These are phyloP conservation scores for Blepharisma japonicum DNA, from an alignment of 73 alveolate genomes.

Conservation along the genomic window DNA sequence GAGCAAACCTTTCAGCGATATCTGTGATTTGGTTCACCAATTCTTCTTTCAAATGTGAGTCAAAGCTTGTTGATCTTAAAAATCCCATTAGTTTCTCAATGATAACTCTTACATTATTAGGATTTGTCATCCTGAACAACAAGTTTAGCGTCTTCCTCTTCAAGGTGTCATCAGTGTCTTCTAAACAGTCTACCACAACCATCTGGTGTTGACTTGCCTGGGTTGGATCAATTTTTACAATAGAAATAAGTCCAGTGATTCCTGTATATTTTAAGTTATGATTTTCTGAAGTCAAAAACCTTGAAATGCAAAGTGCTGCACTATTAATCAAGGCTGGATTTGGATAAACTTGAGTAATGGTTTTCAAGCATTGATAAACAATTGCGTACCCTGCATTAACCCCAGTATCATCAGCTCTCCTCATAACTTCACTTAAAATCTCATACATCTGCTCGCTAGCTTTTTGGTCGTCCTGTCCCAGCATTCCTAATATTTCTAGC, in stretches of 20 bases:
- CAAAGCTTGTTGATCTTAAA: slow-evolving; percentile 79
- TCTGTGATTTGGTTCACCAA: slow-evolving; percentile 76
- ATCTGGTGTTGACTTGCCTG: slow-evolving; percentile 93
- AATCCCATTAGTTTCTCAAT: slow-evolving; percentile 87
- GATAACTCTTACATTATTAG: slow-evolving; percentile 92
- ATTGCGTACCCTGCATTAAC: slow-evolving; percentile 95
- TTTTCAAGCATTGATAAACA: slow-evolving; percentile 94
- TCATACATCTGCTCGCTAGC: slow-evolving; percentile 96
- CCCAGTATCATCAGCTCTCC: slow-evolving; percentile 97
- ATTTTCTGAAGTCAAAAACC: slow-evolving; percentile 35
- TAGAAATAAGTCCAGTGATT: slow-evolving; percentile 65
- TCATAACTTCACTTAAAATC: slow-evolving; percentile 72
- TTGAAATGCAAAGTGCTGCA: slow-evolving; percentile 88
- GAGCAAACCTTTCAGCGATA: slow-evolving; percentile 84
- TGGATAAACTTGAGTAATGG: slow-evolving; percentile 90
- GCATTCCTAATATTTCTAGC: slow-evolving; percentile 74
- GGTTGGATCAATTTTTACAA: slow-evolving; percentile 84
- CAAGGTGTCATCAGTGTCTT: slow-evolving; percentile 96
- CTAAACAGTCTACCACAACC: slow-evolving; percentile 97
- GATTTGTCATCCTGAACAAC: slow-evolving; percentile 95
- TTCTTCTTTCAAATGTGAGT: slow-evolving; percentile 75
- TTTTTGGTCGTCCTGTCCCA: slow-evolving; percentile 93
- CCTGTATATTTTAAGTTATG: slow-evolving; percentile 24
- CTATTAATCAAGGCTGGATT: slow-evolving; percentile 79
- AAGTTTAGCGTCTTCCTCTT: slow-evolving; percentile 94